Conservation (phyloP, 2,329 filamentous ascomycete genomes). For the Colletotrichum sp. region DNA sequence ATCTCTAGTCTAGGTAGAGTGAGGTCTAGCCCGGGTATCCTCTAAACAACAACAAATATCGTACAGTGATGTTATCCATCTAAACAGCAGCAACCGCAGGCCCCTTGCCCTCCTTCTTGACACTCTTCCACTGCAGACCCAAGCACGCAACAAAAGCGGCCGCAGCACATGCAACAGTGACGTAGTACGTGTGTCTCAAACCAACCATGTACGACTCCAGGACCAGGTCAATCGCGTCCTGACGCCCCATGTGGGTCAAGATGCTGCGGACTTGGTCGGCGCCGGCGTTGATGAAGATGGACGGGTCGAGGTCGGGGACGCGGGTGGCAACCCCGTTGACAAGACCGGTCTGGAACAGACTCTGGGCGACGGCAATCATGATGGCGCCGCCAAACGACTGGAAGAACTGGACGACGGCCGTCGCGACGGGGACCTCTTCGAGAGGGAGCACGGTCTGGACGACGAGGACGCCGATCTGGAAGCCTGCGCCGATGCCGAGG, state of each 20-base stretch:
- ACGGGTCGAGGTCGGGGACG: constrained; percentile 50
- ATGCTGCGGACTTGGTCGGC: constrained; percentile 54
- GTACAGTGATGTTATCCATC: not conserved
- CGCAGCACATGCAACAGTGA: constrained; percentile 52
- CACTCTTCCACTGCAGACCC: constrained; percentile 58
- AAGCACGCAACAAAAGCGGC: constrained; percentile 49
- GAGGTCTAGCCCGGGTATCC: constrained; percentile 1
- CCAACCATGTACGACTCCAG: constrained; percentile 55
- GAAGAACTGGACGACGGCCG: constrained; percentile 63
- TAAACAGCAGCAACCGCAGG: constrained; percentile 27
- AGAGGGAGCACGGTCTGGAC: constrained; percentile 57
- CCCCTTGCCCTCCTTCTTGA: constrained; percentile 47
- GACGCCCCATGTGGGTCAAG: constrained; percentile 43
- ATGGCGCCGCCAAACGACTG: constrained; percentile 70
- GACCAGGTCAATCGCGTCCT: constrained; percentile 47
- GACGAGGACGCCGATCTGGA: constrained; percentile 53
- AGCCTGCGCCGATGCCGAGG: constrained; percentile 54
- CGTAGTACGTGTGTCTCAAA: constrained; percentile 56
- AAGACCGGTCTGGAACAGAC: constrained; percentile 71
- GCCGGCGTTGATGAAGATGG: constrained; percentile 56
- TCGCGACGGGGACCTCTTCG: constrained; percentile 54
- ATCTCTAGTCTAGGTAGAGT: not conserved
- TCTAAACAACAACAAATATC: not conserved
- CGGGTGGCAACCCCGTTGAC: constrained; percentile 52
- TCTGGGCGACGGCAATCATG: constrained; percentile 68